Base-by-base conservation (phyloP, 805 yeast genomes). In the Starmerella riodocensis region DNA sequence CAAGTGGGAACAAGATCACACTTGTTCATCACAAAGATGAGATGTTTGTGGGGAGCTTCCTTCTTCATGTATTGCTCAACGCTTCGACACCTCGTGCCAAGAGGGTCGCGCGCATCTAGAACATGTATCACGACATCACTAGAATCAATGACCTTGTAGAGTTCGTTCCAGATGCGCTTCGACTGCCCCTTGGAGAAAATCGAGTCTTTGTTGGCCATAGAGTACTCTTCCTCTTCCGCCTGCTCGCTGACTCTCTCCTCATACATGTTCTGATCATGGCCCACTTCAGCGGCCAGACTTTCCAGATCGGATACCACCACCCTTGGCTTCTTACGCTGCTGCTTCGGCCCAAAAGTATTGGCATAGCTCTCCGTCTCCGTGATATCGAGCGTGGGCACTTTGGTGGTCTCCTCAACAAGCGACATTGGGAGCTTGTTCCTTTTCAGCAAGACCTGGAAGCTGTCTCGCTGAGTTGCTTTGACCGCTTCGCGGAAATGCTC, bases 1-100 rank as follows among this genome's bases (percentile, higher is more conserved):
- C 97, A 88, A 34, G 95, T 88, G 48, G 98, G 98, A 37, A 88
- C 95, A 56, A 88, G 74, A 69, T 88, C 98, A 73, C 96, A 86
- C 70, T 88, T 88, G 73, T 88, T 88, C 63, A 88, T 66, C 41
- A 91, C 94, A 58, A 79, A 86, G 51, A 88, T 79, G 66, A 88
- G 69, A 69, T 91, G 98, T 64, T 88, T 88, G 59, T 91, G 98
- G 12, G 97, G 83, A 56, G 93, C 85, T 64, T 88, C 98, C 50
- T 82, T 88, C 53, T 71, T 74, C 59, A 88, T 83, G 58, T 84
- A 86, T 55, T 84, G 85, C 61, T 91, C 96, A 40, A 88, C 95
- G 2, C 93, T 72, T 52, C 70, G 77, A 69, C 98, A 88, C 52
- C 97, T 73, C 8, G 98, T 88, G 39, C 98, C 98, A 49, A 85